Percentiles rank a stretch among this genome's conserved stretches.
phyloP scores from a whole-genome alignment of 106 monocot species.

The Gastrodia elata region DNA sequence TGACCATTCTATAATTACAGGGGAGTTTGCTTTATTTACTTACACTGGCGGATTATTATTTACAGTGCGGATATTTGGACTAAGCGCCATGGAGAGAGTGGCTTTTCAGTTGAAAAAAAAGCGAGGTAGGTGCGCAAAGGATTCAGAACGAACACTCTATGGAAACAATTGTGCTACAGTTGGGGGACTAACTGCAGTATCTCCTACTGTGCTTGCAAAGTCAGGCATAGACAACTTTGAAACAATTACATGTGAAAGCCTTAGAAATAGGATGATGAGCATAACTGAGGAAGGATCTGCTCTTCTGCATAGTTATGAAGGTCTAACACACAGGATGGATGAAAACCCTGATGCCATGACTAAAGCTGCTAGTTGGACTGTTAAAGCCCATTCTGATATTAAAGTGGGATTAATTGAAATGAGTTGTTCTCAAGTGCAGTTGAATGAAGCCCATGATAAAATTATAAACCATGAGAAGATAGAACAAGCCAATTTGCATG shows the following conservation, averaged over 20 bases:
- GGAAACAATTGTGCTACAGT: neutral
- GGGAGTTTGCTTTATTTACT: slow-evolving; percentile 26
- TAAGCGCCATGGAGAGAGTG: slow-evolving; percentile 19
- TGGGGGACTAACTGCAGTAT: neutral
- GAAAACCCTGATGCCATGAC: neutral
- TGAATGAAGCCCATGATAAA: neutral
- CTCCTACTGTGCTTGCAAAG: neutral
- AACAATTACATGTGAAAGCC: neutral
- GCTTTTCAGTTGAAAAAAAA: slow-evolving; percentile 1
- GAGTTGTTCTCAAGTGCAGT: neutral
- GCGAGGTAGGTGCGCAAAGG: neutral
- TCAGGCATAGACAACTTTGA: neutral
- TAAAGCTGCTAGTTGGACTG: neutral
- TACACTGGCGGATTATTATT: slow-evolving; percentile 12
- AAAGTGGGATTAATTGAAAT: neutral
- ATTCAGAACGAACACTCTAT: neutral
- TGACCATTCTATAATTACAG: slow-evolving; percentile 19
- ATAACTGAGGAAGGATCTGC: neutral
- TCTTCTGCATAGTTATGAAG: neutral
- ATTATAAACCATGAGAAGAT: neutral
- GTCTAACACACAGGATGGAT: neutral
- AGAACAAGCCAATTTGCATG: neutral
- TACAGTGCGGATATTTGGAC: slow-evolving; percentile 18
- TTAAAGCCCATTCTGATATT: slow-evolving; percentile 4
- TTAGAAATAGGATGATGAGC: neutral